Evolutionary conservation across 1,284 basidiomycete species (phyloP), one percentile per base, ranked within the genome.

Genomic region (Testicularia cyperi): DNA sequence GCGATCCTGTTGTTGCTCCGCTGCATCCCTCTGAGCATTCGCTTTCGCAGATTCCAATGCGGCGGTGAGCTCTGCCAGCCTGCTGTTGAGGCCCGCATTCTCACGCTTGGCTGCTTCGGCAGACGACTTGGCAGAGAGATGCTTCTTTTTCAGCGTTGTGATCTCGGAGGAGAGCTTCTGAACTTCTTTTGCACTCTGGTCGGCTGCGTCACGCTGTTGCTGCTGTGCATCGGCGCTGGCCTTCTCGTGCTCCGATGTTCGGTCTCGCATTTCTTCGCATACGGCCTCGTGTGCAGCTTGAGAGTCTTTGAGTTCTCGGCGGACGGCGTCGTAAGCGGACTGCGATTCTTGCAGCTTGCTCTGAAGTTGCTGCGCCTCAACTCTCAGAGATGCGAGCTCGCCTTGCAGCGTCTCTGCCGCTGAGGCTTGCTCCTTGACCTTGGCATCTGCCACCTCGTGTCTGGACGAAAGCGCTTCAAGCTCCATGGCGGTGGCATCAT

Each of bases 31-130:
- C 20, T 52, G 38, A 2, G 20, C 25, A 0, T 45, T 48, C 2
- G 32, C 34, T 0, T 35, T 38, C 3, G 25, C 21, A 19, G 39
- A 19, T 5, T 31, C 29, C 13, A 31, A 21, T n/a, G 48, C 47
- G 2, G 20, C 18, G 4, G 29, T 27, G 2, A 57, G 27, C 10
- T 21, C 14, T 13, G 52, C 36, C 5, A 49, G 29, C 40, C 41
- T 37, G 9, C 36, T 6, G 3, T 35, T 38, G 4, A 66, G 34
- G n/a, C 58, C 61, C 5, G 33, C 46, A 22, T 58, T 58, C 31
- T 64, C 61, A 34, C 58, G 58, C 38, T 55, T 63, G 6, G 45
- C 49, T 2, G 48, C 60, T 36, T 63, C 60, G 1, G 44, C 34
- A 1, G 45, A 57, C 10, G 53, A 53, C 28, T 57, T 63, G 31